Evolutionary conservation across 495 filamentous ascomycete species (phyloP).

Genomic region (Hyaloscypha hepaticicola): DNA sequence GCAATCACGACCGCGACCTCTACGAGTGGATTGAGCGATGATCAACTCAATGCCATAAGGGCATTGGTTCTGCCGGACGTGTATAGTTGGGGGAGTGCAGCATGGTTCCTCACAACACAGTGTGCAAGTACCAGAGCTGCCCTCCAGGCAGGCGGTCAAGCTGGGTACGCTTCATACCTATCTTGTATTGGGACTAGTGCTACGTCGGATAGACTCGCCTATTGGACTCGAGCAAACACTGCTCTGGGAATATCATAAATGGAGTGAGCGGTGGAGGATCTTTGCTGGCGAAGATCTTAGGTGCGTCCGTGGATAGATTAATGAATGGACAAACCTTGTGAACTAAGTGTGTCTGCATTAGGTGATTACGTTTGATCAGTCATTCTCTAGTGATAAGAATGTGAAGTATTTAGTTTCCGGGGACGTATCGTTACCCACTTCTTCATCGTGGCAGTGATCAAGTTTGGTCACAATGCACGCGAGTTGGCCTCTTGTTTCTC

Average conservation of each 20-base stretch:
- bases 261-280: neutral
- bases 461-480: too few species aligned
- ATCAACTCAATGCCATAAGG: constrained; percentile 49
- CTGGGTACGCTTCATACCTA: constrained; percentile 63
- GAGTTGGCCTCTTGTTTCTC: too few species aligned
- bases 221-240: constrained; percentile 53
- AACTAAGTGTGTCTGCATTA: too few species aligned
- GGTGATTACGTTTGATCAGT: too few species aligned
- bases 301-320: neutral
- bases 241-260: constrained; percentile 37
- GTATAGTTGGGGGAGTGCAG: constrained; percentile 69
- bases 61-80: constrained; percentile 57
- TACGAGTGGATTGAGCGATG: constrained; percentile 28
- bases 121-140: constrained; percentile 56
- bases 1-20: constrained; percentile 35
- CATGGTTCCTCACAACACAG: constrained; percentile 72
- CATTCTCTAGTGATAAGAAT: too few species aligned
- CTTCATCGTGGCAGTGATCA: too few species aligned
- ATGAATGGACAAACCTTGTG: neutral
- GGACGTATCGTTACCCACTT: too few species aligned
- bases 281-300: constrained; percentile 22
- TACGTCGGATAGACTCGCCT: constrained; percentile 48
- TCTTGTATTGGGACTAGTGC: constrained; percentile 58
- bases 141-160: constrained; percentile 52
- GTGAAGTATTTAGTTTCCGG: too few species aligned